Evolutionary conservation across 495 filamentous ascomycete species (phyloP).

Genomic region (Pyronema omphalodes): DNA sequence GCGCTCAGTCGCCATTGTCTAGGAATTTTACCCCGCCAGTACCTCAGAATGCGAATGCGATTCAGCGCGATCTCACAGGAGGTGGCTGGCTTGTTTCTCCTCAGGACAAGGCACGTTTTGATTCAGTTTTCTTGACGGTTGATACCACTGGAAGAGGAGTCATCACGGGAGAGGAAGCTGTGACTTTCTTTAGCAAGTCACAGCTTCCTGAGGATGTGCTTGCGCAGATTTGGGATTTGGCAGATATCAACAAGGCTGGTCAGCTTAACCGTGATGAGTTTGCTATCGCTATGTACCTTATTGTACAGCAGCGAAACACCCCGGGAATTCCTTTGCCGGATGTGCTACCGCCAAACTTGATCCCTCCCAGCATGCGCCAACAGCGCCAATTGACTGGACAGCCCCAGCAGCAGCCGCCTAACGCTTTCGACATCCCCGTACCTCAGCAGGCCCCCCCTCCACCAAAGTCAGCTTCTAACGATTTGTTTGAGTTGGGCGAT

Average conservation of each 20-base stretch:
- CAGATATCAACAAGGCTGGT: slow-evolving; percentile 83
- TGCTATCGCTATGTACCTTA: slow-evolving; percentile 93
- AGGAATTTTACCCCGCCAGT: slow-evolving; percentile 22
- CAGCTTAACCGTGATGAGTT: slow-evolving; percentile 77
- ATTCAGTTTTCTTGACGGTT: slow-evolving; percentile 61
- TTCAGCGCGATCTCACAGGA: slow-evolving; percentile 14
- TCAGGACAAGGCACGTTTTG: slow-evolving; percentile 70
- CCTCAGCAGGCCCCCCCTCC: slow-evolving; percentile 29
- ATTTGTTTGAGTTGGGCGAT: slow-evolving; percentile 73
- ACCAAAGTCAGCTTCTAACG: slow-evolving; percentile 66
- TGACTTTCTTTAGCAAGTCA: slow-evolving; percentile 81
- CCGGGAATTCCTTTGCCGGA: slow-evolving; percentile 50
- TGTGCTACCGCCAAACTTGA: slow-evolving; percentile 54
- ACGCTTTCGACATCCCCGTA: slow-evolving; percentile 31
- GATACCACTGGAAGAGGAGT: slow-evolving; percentile 61
- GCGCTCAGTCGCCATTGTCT: slow-evolving; percentile 22
- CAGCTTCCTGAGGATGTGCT: slow-evolving; percentile 74
- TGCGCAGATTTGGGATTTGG: slow-evolving; percentile 93
- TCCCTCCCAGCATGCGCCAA: slow-evolving; percentile 76
- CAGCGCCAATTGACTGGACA: slow-evolving; percentile 26
- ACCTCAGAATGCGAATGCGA: slow-evolving; percentile 7
- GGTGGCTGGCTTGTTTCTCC: slow-evolving; percentile 66
- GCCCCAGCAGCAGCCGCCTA: slow-evolving; percentile 26
- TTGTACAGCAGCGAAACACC: slow-evolving; percentile 65
- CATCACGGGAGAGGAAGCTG: slow-evolving; percentile 88